Percentiles rank a stretch among this genome's conserved stretches.
Conservation (phyloP, 768 basidiomycete genomes). For the Sarcodon aspratus region DNA sequence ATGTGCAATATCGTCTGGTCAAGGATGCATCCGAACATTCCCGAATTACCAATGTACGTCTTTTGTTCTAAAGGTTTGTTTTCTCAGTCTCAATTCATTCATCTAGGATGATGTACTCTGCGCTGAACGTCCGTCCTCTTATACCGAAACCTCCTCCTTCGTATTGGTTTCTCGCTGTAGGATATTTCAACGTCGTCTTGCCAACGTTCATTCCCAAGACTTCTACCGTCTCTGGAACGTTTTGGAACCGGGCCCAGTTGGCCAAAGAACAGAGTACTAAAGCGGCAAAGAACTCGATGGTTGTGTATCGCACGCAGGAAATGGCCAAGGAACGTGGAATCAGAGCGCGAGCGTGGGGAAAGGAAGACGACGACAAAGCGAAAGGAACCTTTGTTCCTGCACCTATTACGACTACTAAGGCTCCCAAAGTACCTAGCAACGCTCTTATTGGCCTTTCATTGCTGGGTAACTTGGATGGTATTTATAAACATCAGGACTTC, state of each 20-base stretch:
- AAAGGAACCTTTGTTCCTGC: slow-evolving; percentile 27
- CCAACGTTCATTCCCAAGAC: slow-evolving; percentile 56
- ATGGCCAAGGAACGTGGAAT: slow-evolving; percentile 56
- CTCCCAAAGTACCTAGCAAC: slow-evolving; percentile 34
- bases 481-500: slow-evolving; percentile 60
- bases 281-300: slow-evolving; percentile 54
- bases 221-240: slow-evolving; percentile 26
- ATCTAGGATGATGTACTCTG: slow-evolving; percentile 73
- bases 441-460: slow-evolving; percentile 73
- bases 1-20: slow-evolving; percentile 70
- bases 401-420: slow-evolving; percentile 12
- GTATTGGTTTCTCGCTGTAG: slow-evolving; percentile 75
- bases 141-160: slow-evolving; percentile 30
- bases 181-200: slow-evolving; percentile 75
- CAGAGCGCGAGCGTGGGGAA: slow-evolving; percentile 57
- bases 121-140: slow-evolving; percentile 66
- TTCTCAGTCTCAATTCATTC: neutral
- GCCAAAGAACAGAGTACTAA: slow-evolving; percentile 58
- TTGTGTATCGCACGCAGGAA: slow-evolving; percentile 45
- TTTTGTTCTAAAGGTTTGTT: neutral
- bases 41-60: slow-evolving; percentile 44
- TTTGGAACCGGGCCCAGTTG: slow-evolving; percentile 66
- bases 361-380: slow-evolving; percentile 60
- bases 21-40: slow-evolving; percentile 28
- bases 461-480: slow-evolving; percentile 76